These are phyloP conservation scores for Punica granatum DNA, from an alignment of 345 rosid genomes.

Conservation along the genomic window DNA sequence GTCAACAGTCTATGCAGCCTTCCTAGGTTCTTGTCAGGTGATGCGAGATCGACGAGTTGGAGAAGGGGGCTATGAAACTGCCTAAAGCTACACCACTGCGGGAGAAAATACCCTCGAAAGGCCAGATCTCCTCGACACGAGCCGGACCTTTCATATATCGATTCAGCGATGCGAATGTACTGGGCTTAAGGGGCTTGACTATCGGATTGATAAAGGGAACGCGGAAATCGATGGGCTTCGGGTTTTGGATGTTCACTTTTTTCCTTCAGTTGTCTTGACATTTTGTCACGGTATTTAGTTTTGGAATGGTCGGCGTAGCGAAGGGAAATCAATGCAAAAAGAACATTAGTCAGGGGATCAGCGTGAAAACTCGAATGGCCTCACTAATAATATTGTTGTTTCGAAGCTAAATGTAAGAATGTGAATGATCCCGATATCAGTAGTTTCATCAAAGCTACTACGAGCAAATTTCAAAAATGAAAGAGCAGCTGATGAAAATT, in stretches of 20 bases:
- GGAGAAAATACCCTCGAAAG: neutral
- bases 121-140: neutral
- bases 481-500: no score
- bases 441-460: no score
- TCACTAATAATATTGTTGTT: neutral
- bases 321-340: neutral
- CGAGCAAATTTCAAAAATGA: no score
- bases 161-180: neutral
- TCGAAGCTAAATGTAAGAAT: no score
- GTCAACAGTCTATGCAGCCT: slow-evolving; percentile 88
- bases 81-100: neutral
- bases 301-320: neutral
- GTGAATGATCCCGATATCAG: no score
- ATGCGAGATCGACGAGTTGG: slow-evolving; percentile 64
- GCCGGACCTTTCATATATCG: neutral
- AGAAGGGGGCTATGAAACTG: slow-evolving; percentile 61
- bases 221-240: neutral
- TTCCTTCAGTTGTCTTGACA: neutral
- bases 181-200: neutral
- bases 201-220: neutral
- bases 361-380: neutral
- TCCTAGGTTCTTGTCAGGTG: slow-evolving; percentile 74
- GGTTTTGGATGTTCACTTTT: neutral
- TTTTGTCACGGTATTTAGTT: neutral
- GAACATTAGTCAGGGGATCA: neutral